Conservation (phyloP, 176 grass and related monocot genomes). For the Dactylis glomerata region DNA sequence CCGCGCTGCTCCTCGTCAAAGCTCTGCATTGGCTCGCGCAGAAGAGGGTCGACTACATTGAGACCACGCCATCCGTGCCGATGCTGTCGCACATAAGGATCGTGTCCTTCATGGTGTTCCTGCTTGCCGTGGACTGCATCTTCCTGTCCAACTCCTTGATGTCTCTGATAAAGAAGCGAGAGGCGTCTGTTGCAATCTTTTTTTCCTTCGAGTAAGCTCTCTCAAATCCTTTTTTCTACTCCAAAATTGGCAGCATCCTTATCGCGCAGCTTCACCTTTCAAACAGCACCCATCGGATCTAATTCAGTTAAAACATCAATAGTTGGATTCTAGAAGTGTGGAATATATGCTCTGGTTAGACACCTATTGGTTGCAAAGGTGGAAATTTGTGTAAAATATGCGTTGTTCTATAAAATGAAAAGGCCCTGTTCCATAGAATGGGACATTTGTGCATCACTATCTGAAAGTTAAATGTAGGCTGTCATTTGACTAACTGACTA, state of each 20-base stretch:
- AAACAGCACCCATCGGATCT: not conserved
- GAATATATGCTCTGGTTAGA: not conserved
- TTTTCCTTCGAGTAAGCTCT: conserved; percentile 96
- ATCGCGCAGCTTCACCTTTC: not conserved
- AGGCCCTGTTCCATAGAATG: not conserved
- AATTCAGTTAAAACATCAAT: not conserved
- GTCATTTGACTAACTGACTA: not conserved
- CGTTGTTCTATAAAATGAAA: not conserved
- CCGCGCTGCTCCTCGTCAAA: conserved; percentile 72
- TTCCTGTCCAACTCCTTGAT: conserved; percentile 58
- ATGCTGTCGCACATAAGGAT: conserved; percentile 74
- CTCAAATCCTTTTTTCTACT: not conserved
- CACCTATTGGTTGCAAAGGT: not conserved
- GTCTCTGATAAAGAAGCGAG: not conserved
- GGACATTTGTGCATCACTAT: not conserved
- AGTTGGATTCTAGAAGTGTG: not conserved
- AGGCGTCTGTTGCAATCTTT: conserved; percentile 86
- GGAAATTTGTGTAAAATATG: not conserved
- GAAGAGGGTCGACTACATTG: conserved; percentile 93
- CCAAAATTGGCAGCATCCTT: not conserved
- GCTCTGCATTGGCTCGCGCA: conserved; percentile 82
- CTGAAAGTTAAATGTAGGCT: not conserved
- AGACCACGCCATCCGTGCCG: conserved; percentile 84
- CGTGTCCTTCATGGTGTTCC: conserved; percentile 81
- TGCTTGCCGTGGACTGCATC: conserved; percentile 68